Evolutionary conservation across 306 rosid genomes (phyloP).

Genomic region (Acacia melanoxylon): DNA sequence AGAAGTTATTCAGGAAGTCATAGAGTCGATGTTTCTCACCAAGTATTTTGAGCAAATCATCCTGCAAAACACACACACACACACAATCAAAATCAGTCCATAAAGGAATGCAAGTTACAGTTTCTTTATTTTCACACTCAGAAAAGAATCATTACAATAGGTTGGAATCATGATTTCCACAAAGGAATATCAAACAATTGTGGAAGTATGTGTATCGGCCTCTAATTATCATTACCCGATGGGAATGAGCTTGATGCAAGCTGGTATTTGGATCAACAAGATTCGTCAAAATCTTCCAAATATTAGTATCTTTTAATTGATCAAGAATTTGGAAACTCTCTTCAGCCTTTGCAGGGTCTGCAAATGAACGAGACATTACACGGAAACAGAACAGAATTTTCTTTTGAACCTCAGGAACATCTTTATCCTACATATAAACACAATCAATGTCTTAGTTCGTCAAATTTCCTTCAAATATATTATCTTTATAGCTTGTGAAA

Average conservation of each 20-base stretch:
- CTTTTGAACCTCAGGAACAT: conserved; percentile 78
- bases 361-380: conserved; percentile 84
- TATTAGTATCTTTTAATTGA: conserved; percentile 89
- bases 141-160: not conserved
- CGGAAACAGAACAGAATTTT: conserved; percentile 73
- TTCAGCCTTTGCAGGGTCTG: conserved; percentile 83
- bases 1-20: conserved; percentile 70
- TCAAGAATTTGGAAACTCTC: conserved; percentile 83
- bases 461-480: conserved; percentile 24
- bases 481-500: conserved; percentile 29
- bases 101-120: conserved; percentile 25
- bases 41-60: conserved; percentile 80
- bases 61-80: conserved; percentile 51
- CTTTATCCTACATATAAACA: conserved; percentile 73
- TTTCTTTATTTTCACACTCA: conserved; percentile 10
- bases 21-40: conserved; percentile 87
- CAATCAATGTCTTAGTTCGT: conserved; percentile 43
- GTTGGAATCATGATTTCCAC: conserved; percentile 12
- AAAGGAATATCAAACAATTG: not conserved
- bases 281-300: conserved; percentile 87
- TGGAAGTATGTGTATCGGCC: conserved; percentile 12
- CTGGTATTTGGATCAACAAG: conserved; percentile 83
- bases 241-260: conserved; percentile 67
- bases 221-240: conserved; percentile 57
- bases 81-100: conserved; percentile 16